Percentiles rank a stretch among this genome's conserved stretches.
Evolutionary conservation across 176 grass and related monocot species (phyloP).

Genomic region (Rhynchospora pubera): DNA sequence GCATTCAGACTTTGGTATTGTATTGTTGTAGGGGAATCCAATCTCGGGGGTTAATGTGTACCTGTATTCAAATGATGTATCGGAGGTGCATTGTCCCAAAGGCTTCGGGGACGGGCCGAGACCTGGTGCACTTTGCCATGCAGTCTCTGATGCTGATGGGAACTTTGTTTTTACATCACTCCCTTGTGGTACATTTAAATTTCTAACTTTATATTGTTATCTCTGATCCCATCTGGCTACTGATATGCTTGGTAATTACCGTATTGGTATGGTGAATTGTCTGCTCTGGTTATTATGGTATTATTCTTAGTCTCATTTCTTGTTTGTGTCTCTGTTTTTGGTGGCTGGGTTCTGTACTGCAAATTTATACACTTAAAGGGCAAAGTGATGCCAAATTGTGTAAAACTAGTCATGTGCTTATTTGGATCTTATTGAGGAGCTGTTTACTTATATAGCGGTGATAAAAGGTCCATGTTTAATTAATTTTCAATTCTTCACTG

Average conservation of each 20-base stretch:
- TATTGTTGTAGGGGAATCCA: slow-evolving; percentile 65
- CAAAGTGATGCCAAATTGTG: too few species aligned
- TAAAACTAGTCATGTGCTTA: too few species aligned
- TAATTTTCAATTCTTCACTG: not conserved
- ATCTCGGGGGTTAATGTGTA: slow-evolving; percentile 88
- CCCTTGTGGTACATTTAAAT: slow-evolving; percentile 70
- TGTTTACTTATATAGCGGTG: not conserved
- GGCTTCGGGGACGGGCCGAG: slow-evolving; percentile 48
- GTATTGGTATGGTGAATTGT: too few species aligned
- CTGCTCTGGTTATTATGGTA: too few species aligned
- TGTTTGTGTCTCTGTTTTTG: not conserved
- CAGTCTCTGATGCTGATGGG: slow-evolving; percentile 72
- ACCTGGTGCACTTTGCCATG: slow-evolving; percentile 80
- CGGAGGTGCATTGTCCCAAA: slow-evolving; percentile 53
- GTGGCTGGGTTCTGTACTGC: not conserved
- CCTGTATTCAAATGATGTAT: slow-evolving; percentile 83
- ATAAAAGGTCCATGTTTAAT: not conserved
- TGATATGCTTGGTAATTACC: too few species aligned
- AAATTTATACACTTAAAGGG: not conserved
- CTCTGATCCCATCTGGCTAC: not conserved
- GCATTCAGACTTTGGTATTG: not conserved
- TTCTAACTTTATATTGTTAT: not conserved
- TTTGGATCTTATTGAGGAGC: not conserved
- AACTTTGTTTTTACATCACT: slow-evolving; percentile 81
- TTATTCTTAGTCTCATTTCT: too few species aligned